Percentiles rank a stretch among this genome's conserved stretches.
Conservation (phyloP, 1,139 yeast species). For the Saccharomyces hybrid region DNA sequence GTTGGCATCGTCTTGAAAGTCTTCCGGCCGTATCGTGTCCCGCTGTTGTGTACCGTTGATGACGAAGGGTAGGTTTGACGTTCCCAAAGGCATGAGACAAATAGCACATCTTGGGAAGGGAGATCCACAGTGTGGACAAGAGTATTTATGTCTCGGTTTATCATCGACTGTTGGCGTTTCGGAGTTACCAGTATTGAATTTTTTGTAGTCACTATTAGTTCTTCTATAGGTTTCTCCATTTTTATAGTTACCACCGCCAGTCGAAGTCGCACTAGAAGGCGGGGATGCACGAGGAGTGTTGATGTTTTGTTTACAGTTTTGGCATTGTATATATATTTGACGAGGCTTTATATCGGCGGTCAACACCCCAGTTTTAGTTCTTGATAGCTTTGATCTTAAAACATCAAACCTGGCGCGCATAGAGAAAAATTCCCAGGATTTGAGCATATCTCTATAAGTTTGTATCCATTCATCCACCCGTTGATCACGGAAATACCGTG, state of each 20-base stretch:
- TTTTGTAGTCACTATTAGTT: slow-evolving; percentile 1
- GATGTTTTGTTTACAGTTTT: slow-evolving; percentile 68
- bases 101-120: slow-evolving; percentile 90
- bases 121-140: slow-evolving; percentile 81
- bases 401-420: slow-evolving; percentile 82
- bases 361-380: slow-evolving; percentile 41
- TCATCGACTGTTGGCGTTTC: slow-evolving; percentile 4
- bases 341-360: slow-evolving; percentile 52
- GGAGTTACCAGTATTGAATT: background rate
- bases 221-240: background rate
- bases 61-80: slow-evolving; percentile 39
- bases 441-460: slow-evolving; percentile 64
- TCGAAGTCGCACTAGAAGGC: background rate
- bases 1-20: slow-evolving; percentile 35
- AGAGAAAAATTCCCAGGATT: slow-evolving; percentile 77
- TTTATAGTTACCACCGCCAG: background rate
- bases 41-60: slow-evolving; percentile 25
- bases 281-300: slow-evolving; percentile 29
- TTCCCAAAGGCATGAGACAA: slow-evolving; percentile 75
- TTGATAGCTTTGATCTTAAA: slow-evolving; percentile 58
- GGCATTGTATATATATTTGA: slow-evolving; percentile 75
- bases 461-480: slow-evolving; percentile 73
- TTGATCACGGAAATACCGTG: slow-evolving; percentile 65
- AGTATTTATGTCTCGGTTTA: slow-evolving; percentile 29
- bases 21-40: slow-evolving; percentile 28